These are phyloP conservation scores for Gossypium anomalum DNA, from an alignment of 345 rosid genomes.

Conservation along the genomic window DNA sequence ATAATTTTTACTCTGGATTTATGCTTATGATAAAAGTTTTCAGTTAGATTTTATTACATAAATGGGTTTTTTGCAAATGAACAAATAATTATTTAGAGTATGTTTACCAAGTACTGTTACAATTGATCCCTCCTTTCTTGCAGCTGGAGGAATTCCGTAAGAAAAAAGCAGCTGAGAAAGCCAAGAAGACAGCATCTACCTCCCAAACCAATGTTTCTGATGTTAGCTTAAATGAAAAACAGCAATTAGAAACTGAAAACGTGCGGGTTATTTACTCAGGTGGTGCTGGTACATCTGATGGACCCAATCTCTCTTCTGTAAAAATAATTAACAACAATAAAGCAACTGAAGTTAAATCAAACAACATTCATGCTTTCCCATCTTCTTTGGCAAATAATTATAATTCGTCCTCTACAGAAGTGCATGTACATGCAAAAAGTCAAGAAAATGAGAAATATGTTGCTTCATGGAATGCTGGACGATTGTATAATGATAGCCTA, in stretches of 20 bases:
- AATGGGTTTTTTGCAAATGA: background rate
- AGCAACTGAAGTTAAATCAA: conserved; percentile 16
- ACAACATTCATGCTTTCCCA: conserved; percentile 23
- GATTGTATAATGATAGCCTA: conserved; percentile 27
- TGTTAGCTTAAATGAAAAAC: conserved; percentile 29
- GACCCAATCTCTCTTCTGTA: conserved; percentile 28
- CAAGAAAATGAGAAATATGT: conserved; percentile 31
- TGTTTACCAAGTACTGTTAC: background rate
- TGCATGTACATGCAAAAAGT: conserved; percentile 24
- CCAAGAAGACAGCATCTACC: conserved; percentile 52
- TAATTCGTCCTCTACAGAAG: conserved; percentile 29
- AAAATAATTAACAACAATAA: conserved; percentile 15
- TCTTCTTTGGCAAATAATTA: conserved; percentile 27
- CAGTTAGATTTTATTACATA: background rate
- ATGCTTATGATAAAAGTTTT: background rate
- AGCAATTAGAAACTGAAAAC: conserved; percentile 32
- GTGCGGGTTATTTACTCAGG: conserved; percentile 37
- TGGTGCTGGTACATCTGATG: conserved; percentile 46
- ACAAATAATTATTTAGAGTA: background rate
- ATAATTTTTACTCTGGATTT: background rate
- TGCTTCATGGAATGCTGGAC: conserved; percentile 30
- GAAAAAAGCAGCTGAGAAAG: conserved; percentile 86
- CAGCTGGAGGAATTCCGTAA: conserved; percentile 98
- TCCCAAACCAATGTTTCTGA: conserved; percentile 39
- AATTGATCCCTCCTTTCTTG: conserved; percentile 8